Evolutionary conservation across 345 rosid genomes (phyloP).

Genomic region (Aquilaria sinensis): DNA sequence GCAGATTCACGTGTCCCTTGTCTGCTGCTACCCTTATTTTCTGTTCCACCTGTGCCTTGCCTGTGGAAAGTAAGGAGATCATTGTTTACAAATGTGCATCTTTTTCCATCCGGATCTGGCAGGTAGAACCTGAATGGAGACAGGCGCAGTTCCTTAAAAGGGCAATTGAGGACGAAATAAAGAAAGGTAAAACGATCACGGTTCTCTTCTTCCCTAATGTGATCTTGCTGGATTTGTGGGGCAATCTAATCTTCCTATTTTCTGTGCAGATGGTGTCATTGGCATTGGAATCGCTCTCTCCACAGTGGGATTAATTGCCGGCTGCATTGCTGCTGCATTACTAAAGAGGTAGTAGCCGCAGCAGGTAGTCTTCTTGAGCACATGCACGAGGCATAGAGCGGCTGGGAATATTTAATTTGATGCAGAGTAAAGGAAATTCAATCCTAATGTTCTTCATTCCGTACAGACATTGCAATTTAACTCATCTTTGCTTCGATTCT

Average conservation of each 20-base stretch:
- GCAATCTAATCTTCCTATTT: not conserved
- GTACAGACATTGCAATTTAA: no score
- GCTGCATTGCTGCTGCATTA: slow-evolving; percentile 70
- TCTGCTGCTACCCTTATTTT: not conserved
- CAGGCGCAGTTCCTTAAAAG: slow-evolving; percentile 56
- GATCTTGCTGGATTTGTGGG: not conserved
- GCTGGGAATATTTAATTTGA: not conserved
- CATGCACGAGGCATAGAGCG: not conserved
- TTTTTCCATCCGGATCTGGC: slow-evolving; percentile 7
- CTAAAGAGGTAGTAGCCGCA: slow-evolving; percentile 40
- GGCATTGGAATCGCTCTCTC: slow-evolving; percentile 83
- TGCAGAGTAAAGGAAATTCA: not conserved
- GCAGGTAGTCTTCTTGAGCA: not conserved
- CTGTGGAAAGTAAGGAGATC: not conserved
- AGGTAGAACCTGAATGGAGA: slow-evolving; percentile 73
- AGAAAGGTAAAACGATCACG: slow-evolving; percentile 38
- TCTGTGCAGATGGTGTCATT: slow-evolving; percentile 63
- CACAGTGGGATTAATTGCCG: slow-evolving; percentile 66
- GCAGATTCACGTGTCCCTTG: not conserved
- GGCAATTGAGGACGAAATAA: slow-evolving; percentile 57
- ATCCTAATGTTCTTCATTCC: no score
- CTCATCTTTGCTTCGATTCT: no score
- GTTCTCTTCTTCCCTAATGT: not conserved
- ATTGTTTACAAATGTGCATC: not conserved
- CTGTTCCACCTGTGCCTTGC: not conserved